Percentiles rank a stretch among this genome's conserved stretches.
These are phyloP conservation scores for Oryza brachyantha DNA, from an alignment of 176 grass and related monocot species.

Conservation along the genomic window DNA sequence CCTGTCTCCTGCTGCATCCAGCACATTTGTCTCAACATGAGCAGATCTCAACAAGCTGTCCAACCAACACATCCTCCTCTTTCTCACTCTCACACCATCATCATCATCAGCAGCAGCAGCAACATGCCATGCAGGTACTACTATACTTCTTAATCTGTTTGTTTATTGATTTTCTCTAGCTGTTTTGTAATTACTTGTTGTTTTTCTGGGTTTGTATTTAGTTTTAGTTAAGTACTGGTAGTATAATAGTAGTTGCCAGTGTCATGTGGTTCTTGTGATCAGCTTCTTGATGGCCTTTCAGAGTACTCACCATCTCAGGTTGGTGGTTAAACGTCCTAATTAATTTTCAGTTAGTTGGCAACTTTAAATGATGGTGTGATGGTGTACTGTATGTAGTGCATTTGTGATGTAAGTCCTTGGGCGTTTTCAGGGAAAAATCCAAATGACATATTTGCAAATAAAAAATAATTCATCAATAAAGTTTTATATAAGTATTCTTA, in stretches of 20 bases:
- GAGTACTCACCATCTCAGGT: conserved; percentile 14
- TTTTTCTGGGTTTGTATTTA: too few relatives aligned
- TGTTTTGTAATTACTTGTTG: not conserved
- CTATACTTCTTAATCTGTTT: conserved; percentile 7
- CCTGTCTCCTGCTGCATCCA: conserved; percentile 42
- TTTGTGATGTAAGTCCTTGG: not conserved
- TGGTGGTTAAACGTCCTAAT: conserved; percentile 12
- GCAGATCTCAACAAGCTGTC: conserved; percentile 40
- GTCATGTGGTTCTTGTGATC: conserved; percentile 43
- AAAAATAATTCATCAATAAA: too few relatives aligned
- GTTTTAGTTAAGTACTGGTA: not conserved
- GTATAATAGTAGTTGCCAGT: not conserved
- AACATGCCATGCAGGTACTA: conserved; percentile 40
- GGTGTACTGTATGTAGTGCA: not conserved
- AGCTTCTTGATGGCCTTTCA: conserved; percentile 8
- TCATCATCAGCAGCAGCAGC: conserved; percentile 1
- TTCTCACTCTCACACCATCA: conserved; percentile 11
- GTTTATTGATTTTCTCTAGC: not conserved
- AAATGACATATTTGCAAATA: too few relatives aligned
- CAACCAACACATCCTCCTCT: conserved; percentile 39
- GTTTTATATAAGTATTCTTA: too few relatives aligned
- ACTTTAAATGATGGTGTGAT: conserved; percentile 16
- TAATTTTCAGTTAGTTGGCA: conserved; percentile 24
- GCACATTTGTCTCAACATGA: conserved; percentile 34
- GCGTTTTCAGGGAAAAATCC: too few relatives aligned